Percentiles rank a stretch among this genome's conserved stretches.
Evolutionary conservation across 129 eudicot species (phyloP).

Genomic region (Sambucus nigra): DNA sequence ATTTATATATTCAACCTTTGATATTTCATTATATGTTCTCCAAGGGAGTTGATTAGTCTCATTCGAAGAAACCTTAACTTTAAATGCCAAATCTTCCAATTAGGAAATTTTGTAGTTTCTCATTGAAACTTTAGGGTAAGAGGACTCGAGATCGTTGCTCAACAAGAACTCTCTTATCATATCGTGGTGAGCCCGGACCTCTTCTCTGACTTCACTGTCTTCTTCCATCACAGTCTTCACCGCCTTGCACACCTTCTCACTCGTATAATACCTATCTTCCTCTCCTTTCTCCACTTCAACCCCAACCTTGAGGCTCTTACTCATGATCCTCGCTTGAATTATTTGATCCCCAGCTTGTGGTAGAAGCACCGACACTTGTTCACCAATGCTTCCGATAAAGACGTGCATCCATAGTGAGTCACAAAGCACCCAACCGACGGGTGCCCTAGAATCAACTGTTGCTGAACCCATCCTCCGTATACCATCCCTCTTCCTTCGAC

Average conservation of each 20-base stretch:
- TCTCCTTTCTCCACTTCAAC: slow-evolving; percentile 4
- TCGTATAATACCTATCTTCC: background rate
- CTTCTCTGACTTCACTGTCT: background rate
- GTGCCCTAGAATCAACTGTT: background rate
- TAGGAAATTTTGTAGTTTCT: no score
- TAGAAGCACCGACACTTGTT: background rate
- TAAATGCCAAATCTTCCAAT: no score
- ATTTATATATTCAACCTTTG: no score
- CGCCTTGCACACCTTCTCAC: background rate
- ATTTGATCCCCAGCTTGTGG: background rate
- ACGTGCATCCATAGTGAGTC: background rate
- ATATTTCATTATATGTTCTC: no score
- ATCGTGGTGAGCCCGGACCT: no score
- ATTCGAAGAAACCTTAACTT: no score
- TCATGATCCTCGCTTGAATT: background rate
- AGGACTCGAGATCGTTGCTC: no score
- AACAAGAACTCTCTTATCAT: no score
- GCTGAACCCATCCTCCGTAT: slow-evolving; percentile 12
- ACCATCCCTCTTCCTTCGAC: slow-evolving; percentile 7
- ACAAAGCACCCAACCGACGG: slow-evolving; percentile 12
- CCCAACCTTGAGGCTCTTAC: background rate
- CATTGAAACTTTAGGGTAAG: no score
- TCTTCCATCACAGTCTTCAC: background rate
- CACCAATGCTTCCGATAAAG: background rate
- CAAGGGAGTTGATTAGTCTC: no score